Evolutionary conservation across 148 eudicot species (phyloP).

Genomic region (Chenopodium berlandieri): DNA sequence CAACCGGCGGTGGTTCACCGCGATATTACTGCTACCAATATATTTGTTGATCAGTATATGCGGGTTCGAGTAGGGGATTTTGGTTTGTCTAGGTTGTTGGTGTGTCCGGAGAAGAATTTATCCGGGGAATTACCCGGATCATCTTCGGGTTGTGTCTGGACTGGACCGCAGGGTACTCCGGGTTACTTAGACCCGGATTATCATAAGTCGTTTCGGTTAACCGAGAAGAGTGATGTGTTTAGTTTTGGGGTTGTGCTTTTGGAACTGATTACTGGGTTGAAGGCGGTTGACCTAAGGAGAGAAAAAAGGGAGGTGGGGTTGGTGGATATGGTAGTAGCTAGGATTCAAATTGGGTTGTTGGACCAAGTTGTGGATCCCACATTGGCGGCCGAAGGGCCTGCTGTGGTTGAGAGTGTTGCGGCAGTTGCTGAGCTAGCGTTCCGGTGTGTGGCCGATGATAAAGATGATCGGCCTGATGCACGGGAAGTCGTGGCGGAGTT

Average conservation of each 20-base stretch:
- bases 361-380: constrained; percentile 31
- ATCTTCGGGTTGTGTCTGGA: constrained; percentile 73
- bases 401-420: constrained; percentile 52
- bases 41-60: constrained; percentile 80
- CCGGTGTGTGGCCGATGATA: constrained; percentile 76
- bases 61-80: constrained; percentile 83
- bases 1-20: constrained; percentile 83
- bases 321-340: constrained; percentile 59
- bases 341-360: constrained; percentile 30
- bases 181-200: constrained; percentile 92
- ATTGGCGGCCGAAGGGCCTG: constrained; percentile 36
- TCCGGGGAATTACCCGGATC: constrained; percentile 31
- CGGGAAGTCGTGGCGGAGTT: constrained; percentile 79
- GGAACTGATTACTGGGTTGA: constrained; percentile 82
- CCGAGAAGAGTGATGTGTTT: constrained; percentile 90
- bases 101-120: constrained; percentile 35
- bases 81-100: constrained; percentile 73
- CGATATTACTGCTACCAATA: constrained; percentile 77
- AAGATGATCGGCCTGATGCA: constrained; percentile 88
- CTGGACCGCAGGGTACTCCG: constrained; percentile 97
- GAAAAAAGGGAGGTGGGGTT: constrained; percentile 41
- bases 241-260: constrained; percentile 82
- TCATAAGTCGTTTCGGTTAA: constrained; percentile 63
- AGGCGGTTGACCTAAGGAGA: constrained; percentile 53
- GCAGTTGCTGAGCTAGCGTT: constrained; percentile 91